phyloP scores from a whole-genome alignment of 352 stramenopile species.

The Pythium dissotocum region DNA sequence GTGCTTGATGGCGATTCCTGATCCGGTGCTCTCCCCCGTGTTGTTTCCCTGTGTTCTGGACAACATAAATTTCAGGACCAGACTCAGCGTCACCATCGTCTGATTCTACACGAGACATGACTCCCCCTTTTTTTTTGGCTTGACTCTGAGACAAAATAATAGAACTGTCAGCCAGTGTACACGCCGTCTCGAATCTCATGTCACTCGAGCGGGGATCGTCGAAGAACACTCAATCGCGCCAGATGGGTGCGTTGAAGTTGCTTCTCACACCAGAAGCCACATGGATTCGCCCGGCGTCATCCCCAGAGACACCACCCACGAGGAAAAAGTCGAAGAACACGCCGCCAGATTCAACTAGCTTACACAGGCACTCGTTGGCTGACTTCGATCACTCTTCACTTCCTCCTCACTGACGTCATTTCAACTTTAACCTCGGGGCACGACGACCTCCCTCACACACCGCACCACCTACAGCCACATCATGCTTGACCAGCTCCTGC shows the following conservation, averaged over 20 bases:
- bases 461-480: not conserved
- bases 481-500: constrained; percentile 26
- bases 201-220: not conserved
- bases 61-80: not conserved
- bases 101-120: constrained; percentile 5
- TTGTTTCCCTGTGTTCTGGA: no score
- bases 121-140: not conserved
- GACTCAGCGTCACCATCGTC: not conserved
- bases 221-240: not conserved
- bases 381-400: not conserved
- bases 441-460: not conserved
- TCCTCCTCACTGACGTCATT: not conserved
- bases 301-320: not conserved
- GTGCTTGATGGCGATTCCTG: not conserved
- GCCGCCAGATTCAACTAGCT: constrained; percentile 1
- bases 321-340: constrained; percentile 4
- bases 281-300: constrained; percentile 3
- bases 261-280: constrained; percentile 1
- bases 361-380: not conserved
- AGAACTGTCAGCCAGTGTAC: not conserved
- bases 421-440: not conserved
- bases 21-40: no score
- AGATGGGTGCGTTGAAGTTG: constrained; percentile 9
- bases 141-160: constrained; percentile 1
- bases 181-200: not conserved